phyloP scores from a whole-genome alignment of 257 asterid genomes.

The Primulina tabacum region DNA sequence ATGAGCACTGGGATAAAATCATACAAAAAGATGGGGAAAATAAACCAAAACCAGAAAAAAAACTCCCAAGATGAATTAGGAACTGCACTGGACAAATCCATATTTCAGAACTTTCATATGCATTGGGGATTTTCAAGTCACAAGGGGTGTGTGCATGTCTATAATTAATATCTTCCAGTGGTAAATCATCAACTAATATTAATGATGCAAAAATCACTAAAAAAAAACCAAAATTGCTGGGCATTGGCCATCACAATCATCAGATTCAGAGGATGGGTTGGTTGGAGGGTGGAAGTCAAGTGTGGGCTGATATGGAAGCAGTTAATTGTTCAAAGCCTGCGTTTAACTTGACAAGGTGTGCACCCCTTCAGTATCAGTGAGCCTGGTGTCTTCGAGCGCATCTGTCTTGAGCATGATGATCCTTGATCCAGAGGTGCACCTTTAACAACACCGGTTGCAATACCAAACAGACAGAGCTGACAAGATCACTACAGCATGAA shows the following conservation, averaged over 20 bases:
- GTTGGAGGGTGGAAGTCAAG: neutral
- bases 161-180: neutral
- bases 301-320: neutral
- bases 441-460: neutral
- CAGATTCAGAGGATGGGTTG: neutral
- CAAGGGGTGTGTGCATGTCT: neutral
- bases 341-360: neutral
- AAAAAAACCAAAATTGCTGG: neutral
- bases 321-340: neutral
- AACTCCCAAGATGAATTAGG: neutral
- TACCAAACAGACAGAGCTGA: neutral
- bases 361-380: neutral
- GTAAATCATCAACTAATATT: neutral
- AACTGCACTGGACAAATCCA: neutral
- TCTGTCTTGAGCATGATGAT: neutral
- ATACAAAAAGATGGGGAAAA: neutral
- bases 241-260: neutral
- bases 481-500: neutral
- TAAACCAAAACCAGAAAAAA: neutral
- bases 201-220: neutral
- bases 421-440: neutral
- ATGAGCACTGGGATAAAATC: neutral
- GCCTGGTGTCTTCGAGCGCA: neutral
- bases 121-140: neutral
- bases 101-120: neutral